Conservation (phyloP, 768 basidiomycete genomes). For the Russula dissimulans region DNA sequence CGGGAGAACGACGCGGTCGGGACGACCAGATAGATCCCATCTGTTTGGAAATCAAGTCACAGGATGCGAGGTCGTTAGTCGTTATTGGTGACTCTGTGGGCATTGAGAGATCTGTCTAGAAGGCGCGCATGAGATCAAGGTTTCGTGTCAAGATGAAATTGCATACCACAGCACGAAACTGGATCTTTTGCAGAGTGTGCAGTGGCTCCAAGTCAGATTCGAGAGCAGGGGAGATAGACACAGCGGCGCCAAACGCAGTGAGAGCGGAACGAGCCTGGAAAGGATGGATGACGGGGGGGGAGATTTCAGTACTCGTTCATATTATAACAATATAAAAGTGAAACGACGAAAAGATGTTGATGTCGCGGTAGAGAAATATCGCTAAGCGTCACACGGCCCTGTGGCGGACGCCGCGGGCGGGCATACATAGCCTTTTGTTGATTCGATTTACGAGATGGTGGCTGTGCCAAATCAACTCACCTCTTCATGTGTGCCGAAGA, state of each 20-base stretch:
- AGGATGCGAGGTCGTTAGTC: neutral
- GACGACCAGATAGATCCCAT: neutral
- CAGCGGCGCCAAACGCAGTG: conserved; percentile 35
- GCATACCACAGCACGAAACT: conserved; percentile 19
- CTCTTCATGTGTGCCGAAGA: conserved; percentile 53
- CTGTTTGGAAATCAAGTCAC: neutral
- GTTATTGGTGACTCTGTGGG: conserved; percentile 1
- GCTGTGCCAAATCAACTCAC: conserved; percentile 31
- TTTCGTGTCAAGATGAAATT: neutral
- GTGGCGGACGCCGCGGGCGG: conserved; percentile 8
- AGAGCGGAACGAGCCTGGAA: conserved; percentile 49
- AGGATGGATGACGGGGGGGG: conserved; percentile 16
- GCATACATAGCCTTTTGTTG: neutral
- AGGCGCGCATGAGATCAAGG: neutral
- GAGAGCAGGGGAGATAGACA: conserved; percentile 47
- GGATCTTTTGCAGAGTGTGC: conserved; percentile 43
- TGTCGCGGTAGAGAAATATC: neutral
- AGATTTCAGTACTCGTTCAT: conserved; percentile 8
- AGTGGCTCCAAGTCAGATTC: conserved; percentile 57
- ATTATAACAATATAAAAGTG: conserved; percentile 2
- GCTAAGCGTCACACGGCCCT: neutral
- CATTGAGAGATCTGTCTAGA: conserved; percentile 1
- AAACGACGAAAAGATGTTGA: neutral
- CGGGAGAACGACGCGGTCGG: neutral
- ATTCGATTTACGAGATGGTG: conserved; percentile 5